Conservation (phyloP, 176 grass and related monocot species). For the Oryza meridionalis region DNA sequence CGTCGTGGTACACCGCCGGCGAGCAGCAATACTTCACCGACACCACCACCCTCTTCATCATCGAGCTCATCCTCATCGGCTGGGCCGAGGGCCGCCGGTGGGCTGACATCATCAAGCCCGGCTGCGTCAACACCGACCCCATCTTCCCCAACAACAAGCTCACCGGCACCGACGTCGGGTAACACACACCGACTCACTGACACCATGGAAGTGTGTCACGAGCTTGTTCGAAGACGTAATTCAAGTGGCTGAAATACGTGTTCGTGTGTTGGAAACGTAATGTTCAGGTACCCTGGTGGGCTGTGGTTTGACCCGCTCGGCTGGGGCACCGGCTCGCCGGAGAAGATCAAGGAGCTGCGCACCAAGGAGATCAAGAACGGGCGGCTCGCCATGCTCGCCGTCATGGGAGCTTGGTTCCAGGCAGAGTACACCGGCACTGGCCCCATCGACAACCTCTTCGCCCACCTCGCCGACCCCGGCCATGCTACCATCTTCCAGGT, state of each 20-base stretch:
- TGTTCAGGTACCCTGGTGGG: conserved; percentile 74
- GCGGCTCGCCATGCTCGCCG: conserved; percentile 91
- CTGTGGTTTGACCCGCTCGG: conserved; percentile 95
- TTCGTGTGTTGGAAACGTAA: not conserved
- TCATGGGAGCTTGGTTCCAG: conserved; percentile 98
- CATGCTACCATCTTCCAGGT: conserved; percentile 90
- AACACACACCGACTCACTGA: not conserved
- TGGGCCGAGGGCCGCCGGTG: conserved; percentile 94
- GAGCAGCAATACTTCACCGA: conserved; percentile 91
- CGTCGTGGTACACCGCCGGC: conserved; percentile 88
- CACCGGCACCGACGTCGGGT: conserved; percentile 89
- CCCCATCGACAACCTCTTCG: conserved; percentile 96
- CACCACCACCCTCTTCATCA: conserved; percentile 93
- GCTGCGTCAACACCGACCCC: conserved; percentile 86
- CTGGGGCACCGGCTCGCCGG: conserved; percentile 67
- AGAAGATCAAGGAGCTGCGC: conserved; percentile 86
- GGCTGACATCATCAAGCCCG: conserved; percentile 95
- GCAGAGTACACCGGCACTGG: conserved; percentile 86
- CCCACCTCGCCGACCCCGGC: conserved; percentile 89
- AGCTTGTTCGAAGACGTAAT: too few relatives aligned
- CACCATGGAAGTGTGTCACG: not conserved
- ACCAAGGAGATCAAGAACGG: conserved; percentile 99
- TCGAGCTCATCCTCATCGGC: conserved; percentile 86
- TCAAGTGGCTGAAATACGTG: not conserved
- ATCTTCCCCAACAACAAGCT: conserved; percentile 95